A percentile compares a stretch with the other conserved stretches of the same genome.
phyloP scores from a whole-genome alignment of 306 rosid genomes.

The Prunus mira region DNA sequence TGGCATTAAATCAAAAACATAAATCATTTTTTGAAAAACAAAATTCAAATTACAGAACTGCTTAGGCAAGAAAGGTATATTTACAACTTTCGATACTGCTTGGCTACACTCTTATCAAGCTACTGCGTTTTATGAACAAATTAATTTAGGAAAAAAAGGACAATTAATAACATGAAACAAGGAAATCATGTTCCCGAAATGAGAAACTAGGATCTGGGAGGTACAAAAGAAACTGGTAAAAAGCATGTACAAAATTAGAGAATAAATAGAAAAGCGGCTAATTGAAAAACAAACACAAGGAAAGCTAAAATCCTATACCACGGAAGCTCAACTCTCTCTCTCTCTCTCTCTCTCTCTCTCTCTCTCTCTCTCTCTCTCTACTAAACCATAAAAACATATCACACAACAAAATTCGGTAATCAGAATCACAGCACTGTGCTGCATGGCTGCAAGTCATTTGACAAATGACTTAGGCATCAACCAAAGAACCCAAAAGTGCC shows the following conservation, averaged over 20 bases:
- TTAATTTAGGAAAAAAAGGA: not conserved
- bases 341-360: not conserved
- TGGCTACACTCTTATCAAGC: not conserved
- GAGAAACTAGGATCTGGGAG: not conserved
- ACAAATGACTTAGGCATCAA: not conserved
- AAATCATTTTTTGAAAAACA: not conserved
- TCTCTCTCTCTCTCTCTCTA: not conserved
- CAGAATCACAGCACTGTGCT: not conserved
- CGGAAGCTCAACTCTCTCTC: not conserved
- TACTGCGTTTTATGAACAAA: not conserved
- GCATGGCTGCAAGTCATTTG: not conserved
- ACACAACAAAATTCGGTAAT: not conserved
- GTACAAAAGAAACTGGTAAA: not conserved
- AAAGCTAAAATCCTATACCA: not conserved
- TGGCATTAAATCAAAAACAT: slow-evolving; percentile 14
- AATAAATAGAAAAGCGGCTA: not conserved
- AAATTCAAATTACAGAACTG: not conserved
- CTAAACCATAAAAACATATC: not conserved
- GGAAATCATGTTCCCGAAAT: not conserved
- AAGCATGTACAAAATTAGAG: not conserved
- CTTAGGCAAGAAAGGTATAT: not conserved
- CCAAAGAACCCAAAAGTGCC: not conserved
- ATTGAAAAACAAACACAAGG: not conserved
- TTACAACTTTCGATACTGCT: not conserved
- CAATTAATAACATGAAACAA: not conserved